Base-by-base conservation (phyloP, 805 yeast species). In the Candida mattraensis region DNA sequence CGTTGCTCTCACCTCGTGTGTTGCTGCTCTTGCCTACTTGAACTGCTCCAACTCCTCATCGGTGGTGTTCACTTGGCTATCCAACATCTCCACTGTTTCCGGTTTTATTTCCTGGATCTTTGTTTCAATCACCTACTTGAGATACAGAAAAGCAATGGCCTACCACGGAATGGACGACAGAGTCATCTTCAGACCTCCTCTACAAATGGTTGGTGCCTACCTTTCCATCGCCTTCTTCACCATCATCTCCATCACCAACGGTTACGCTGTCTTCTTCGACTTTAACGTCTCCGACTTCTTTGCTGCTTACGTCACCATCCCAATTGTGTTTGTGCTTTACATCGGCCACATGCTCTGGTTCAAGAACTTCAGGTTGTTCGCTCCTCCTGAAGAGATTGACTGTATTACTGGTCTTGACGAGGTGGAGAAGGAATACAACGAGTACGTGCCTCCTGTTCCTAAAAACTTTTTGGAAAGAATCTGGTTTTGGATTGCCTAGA, bases 31-130 rank as follows among this genome's bases (percentile, higher is more conserved):
- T 46, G 83, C 85, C 2, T 85, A 67, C 60, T 76, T 85, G 79
- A 78, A 80, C 37, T 78, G 74, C 25, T 69, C 83, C 5, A 61
- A 73, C 28, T 66, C 76, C 9, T 66, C 89, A 2, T 62, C 80
- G 13, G 68, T 67, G 20, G 75, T 83, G 18, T 85, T 85, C 66
- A 63, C 72, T 17, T 80, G 87, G 87, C 70, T 80, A 37, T 66
- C 81, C 13, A 80, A 80, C 55, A 73, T 81, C 45, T 70, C 81
- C 19, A 78, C 85, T 20, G 74, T 80, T 33, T 76, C 85, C 3
- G 86, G 86, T 10, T 80, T 80, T 60, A 54, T 80, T 30, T 73
- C 82, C 18, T 80, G 87, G 87, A 55, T 76, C 24, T 60, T 71
- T 37, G 70, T 76, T 26, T 58, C 73, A 13, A 56, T 70, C 30